Evolutionary conservation across 192 early-diverging fungal genomes (phyloP).

Genomic region (Coemansia sp.): DNA sequence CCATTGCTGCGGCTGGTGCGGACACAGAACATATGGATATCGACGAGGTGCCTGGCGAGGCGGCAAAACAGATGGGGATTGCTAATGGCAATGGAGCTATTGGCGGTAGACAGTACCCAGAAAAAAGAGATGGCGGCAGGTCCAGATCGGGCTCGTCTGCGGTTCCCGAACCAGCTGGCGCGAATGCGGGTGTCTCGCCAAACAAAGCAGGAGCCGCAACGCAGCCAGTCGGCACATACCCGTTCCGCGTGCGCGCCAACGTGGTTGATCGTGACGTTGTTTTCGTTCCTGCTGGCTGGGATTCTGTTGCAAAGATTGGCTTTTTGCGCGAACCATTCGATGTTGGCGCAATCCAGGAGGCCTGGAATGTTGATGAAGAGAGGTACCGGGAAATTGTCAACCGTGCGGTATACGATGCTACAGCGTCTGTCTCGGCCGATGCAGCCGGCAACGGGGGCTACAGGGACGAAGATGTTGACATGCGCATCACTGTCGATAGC

Average conservation of each 20-base stretch:
- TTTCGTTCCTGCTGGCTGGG: slow-evolving; percentile 92
- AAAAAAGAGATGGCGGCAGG: neutral
- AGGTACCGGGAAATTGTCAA: slow-evolving; percentile 37
- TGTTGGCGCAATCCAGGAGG: slow-evolving; percentile 59
- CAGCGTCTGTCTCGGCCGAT: neutral
- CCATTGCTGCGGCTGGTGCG: slow-evolving; percentile 17
- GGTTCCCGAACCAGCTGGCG: neutral
- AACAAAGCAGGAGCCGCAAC: neutral
- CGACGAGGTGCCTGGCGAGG: slow-evolving; percentile 13
- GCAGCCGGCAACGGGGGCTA: neutral
- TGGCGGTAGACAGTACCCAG: neutral
- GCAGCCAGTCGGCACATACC: slow-evolving; percentile 32
- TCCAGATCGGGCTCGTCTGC: slow-evolving; percentile 5
- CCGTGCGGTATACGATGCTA: slow-evolving; percentile 18
- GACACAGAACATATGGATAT: slow-evolving; percentile 10
- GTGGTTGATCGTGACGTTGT: slow-evolving; percentile 87
- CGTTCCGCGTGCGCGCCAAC: slow-evolving; percentile 70
- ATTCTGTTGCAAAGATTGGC: slow-evolving; percentile 85
- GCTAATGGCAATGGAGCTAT: neutral
- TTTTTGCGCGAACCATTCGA: slow-evolving; percentile 75
- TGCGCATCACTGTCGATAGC: neutral
- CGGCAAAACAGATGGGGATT: neutral
- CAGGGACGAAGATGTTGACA: neutral
- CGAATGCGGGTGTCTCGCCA: neutral
- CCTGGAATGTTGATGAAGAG: slow-evolving; percentile 64